These are phyloP conservation scores for Lactarius tabidus DNA, from an alignment of 768 basidiomycete species.

Conservation along the genomic window DNA sequence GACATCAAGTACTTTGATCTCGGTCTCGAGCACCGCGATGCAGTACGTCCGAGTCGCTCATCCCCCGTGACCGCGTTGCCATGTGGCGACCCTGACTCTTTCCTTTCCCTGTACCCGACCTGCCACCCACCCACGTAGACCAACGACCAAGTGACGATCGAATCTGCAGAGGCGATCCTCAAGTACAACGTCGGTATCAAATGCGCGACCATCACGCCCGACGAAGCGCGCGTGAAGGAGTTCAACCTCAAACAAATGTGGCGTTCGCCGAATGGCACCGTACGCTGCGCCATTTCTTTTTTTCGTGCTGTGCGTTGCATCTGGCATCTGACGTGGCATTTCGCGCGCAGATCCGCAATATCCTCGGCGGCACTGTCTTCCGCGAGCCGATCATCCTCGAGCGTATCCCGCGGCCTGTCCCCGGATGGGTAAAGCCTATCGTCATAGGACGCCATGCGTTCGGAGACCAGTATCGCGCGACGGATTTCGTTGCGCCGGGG, in stretches of 20 bases:
- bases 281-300: slow-evolving; percentile 34
- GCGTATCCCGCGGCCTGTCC: slow-evolving; percentile 88
- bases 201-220: slow-evolving; percentile 98
- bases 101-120: not conserved
- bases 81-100: not conserved
- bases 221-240: slow-evolving; percentile 93
- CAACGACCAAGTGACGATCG: slow-evolving; percentile 87
- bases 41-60: slow-evolving; percentile 49
- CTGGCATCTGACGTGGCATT: slow-evolving; percentile 6
- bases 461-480: slow-evolving; percentile 96
- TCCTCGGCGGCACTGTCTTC: slow-evolving; percentile 97
- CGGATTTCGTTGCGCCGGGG: slow-evolving; percentile 88
- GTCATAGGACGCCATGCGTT: slow-evolving; percentile 96
- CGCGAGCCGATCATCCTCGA: slow-evolving; percentile 94
- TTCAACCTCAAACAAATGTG: slow-evolving; percentile 99
- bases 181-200: slow-evolving; percentile 97
- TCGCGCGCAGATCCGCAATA: slow-evolving; percentile 77
- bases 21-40: slow-evolving; percentile 90
- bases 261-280: slow-evolving; percentile 94
- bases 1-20: slow-evolving; percentile 99
- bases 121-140: slow-evolving; percentile 49
- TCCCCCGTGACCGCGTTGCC: not conserved
- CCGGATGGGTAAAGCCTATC: slow-evolving; percentile 97
- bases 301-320: slow-evolving; percentile 6
- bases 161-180: slow-evolving; percentile 91